Percentiles rank a stretch among this genome's conserved stretches.
phyloP scores from a whole-genome alignment of 2,329 filamentous ascomycete species.

The Pyrenochaeta sp. region DNA sequence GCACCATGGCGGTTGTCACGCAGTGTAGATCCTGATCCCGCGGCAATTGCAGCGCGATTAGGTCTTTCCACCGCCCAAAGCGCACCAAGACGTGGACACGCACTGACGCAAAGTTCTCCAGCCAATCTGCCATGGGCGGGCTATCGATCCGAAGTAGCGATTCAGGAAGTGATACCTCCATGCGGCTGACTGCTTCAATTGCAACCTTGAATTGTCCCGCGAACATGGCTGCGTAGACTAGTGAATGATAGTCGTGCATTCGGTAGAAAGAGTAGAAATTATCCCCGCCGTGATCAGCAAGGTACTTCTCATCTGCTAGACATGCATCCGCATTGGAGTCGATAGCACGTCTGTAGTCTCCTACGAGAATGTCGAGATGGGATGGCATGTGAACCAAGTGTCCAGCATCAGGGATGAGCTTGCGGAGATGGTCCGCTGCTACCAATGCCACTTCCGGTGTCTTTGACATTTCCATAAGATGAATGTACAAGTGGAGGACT shows the following conservation, averaged over 20 bases:
- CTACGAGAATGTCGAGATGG: slow-evolving; percentile 76
- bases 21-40: slow-evolving; percentile 68
- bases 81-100: slow-evolving; percentile 74
- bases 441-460: slow-evolving; percentile 69
- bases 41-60: slow-evolving; percentile 65
- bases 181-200: slow-evolving; percentile 64
- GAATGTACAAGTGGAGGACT: slow-evolving; percentile 77
- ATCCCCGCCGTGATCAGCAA: slow-evolving; percentile 64
- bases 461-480: slow-evolving; percentile 78
- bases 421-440: slow-evolving; percentile 68
- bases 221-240: slow-evolving; percentile 81
- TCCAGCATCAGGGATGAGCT: slow-evolving; percentile 71
- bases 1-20: slow-evolving; percentile 70
- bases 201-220: slow-evolving; percentile 70
- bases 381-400: slow-evolving; percentile 80
- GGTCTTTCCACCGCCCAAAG: slow-evolving; percentile 75
- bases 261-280: slow-evolving; percentile 83
- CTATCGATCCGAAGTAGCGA: slow-evolving; percentile 68
- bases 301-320: slow-evolving; percentile 71
- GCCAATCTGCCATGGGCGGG: slow-evolving; percentile 80
- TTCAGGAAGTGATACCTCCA: slow-evolving; percentile 70
- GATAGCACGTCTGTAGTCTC: slow-evolving; percentile 73
- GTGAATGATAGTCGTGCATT: slow-evolving; percentile 76
- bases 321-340: slow-evolving; percentile 72
- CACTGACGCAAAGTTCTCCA: slow-evolving; percentile 74